A percentile compares a stretch with the other conserved stretches of the same genome.
Conservation (phyloP, 352 stramenopile genomes). For the Pilasporangium apinafurcum region DNA sequence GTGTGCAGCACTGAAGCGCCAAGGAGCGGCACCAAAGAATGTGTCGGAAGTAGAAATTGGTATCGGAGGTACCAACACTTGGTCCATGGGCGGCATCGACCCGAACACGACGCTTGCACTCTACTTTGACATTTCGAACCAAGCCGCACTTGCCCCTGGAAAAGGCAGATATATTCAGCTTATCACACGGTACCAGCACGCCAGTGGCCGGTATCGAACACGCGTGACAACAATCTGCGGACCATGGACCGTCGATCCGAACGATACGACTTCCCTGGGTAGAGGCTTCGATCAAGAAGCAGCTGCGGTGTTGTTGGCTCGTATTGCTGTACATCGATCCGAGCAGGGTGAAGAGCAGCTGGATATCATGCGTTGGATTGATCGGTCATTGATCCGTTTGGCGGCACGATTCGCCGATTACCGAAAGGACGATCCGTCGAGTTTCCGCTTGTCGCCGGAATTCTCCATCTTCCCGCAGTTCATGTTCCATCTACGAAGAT, state of each 20-base stretch:
- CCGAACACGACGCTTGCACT: constrained; percentile 97
- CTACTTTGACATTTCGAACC: constrained; percentile 98
- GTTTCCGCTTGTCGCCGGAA: constrained; percentile 95
- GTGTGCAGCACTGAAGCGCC: constrained; percentile 95
- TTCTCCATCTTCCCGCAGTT: constrained; percentile 99
- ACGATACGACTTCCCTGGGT: constrained; percentile 90
- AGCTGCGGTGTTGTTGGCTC: constrained; percentile 94
- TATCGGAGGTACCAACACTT: constrained; percentile 85
- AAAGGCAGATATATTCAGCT: constrained; percentile 97
- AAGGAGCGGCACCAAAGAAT: constrained; percentile 83
- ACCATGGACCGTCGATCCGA: constrained; percentile 91
- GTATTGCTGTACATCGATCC: constrained; percentile 82
- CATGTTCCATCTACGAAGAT: constrained; percentile 99
- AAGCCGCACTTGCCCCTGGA: constrained; percentile 53
- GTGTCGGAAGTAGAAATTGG: constrained; percentile 98
- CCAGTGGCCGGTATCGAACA: constrained; percentile 92
- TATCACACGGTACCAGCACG: constrained; percentile 98
- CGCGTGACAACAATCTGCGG: constrained; percentile 97
- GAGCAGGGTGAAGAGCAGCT: constrained; percentile 83
- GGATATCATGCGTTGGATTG: constrained; percentile 89
- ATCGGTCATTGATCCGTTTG: constrained; percentile 97
- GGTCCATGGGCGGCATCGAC: constrained; percentile 97
- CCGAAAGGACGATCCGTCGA: constrained; percentile 95
- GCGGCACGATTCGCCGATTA: constrained; percentile 99
- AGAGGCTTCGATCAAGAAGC: constrained; percentile 98